Evolutionary conservation across 345 rosid genomes (phyloP).

Genomic region (Rubroshorea leprosula): DNA sequence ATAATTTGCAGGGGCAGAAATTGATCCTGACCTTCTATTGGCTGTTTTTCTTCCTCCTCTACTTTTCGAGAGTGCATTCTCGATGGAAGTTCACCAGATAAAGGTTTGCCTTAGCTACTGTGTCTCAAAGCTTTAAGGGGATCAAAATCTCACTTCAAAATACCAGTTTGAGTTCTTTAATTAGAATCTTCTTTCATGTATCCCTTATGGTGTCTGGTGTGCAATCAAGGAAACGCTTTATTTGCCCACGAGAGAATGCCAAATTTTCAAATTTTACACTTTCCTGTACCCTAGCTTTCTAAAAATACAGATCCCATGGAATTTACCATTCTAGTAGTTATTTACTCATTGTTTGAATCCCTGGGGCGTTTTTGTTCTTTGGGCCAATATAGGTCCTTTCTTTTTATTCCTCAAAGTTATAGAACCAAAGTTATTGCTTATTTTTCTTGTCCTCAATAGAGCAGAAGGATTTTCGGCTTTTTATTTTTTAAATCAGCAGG

Average conservation of each 20-base stretch:
- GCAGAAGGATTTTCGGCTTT: neutral
- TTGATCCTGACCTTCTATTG: slow-evolving; percentile 80
- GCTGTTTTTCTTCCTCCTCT: slow-evolving; percentile 97
- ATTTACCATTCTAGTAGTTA: no score
- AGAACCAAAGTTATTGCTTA: no score
- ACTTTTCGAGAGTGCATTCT: slow-evolving; percentile 89
- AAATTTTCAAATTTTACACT: no score
- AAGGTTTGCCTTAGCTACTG: slow-evolving; percentile 45
- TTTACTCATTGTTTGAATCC: no score
- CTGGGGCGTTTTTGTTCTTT: no score
- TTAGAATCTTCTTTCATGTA: neutral
- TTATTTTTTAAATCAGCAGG: neutral
- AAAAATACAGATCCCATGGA: no score
- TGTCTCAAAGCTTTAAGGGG: neutral
- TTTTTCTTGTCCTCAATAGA: no score
- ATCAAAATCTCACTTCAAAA: neutral
- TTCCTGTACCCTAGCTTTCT: no score
- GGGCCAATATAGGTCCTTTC: no score
- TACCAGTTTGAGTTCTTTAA: neutral
- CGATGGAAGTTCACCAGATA: slow-evolving; percentile 93
- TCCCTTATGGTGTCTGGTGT: neutral
- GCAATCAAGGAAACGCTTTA: neutral
- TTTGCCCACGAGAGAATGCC: neutral
- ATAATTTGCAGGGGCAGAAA: slow-evolving; percentile 63
- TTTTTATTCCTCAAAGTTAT: no score